Evolutionary conservation across 1,284 basidiomycete species (phyloP), one percentile per base, ranked within the genome.

Genomic region (Ustilago loliicola): DNA sequence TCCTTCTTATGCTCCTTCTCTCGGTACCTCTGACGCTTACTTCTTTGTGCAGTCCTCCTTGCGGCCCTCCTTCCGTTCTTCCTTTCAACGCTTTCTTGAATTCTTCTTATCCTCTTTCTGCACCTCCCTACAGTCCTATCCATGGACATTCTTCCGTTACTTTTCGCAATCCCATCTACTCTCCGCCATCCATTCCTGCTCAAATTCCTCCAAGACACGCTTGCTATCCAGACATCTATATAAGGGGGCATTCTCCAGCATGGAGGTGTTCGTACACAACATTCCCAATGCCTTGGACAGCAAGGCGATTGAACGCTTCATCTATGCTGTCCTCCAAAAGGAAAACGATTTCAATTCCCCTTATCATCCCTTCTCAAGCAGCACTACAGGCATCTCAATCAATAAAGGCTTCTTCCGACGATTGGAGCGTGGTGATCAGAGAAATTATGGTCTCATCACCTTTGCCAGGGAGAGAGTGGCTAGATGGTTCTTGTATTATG

Each of bases 401-500:
- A 61, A 68, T 55, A 68, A 65, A 38, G 72, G 66, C 42, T 73
- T 68, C 62, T 73, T 73, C 52, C 55, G 55, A 25, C 40, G 52
- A 3, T 4, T 63, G 27, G 42, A 53, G 13, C 15, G 11, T 0
- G 21, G 0, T 4, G 15, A 38, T 2, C 25, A 30, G 0, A 1
- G 21, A 27, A 40, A 61, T 40, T 52, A 60, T n/a, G 72, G 57
- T 19, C 13, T 73, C 21, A 57, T 73, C 34, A 73, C 72, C 0
- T 73, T 73, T 34, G 66, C 72, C 8, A 4, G 32, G 7, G 2
- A 2, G 2, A 19, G 9, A 9, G 66, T 73, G 19, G 72, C 29
- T 13, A n/a, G n/a, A 13, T 73, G 72, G 72, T 73, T 73, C 36
- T 25, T 68, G 15, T 2, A 21, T 1, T 29, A 48, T 30, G 62